These are phyloP conservation scores for Phellinidium pouzarii DNA, from an alignment of 1,284 basidiomycete species.

Conservation along the genomic window DNA sequence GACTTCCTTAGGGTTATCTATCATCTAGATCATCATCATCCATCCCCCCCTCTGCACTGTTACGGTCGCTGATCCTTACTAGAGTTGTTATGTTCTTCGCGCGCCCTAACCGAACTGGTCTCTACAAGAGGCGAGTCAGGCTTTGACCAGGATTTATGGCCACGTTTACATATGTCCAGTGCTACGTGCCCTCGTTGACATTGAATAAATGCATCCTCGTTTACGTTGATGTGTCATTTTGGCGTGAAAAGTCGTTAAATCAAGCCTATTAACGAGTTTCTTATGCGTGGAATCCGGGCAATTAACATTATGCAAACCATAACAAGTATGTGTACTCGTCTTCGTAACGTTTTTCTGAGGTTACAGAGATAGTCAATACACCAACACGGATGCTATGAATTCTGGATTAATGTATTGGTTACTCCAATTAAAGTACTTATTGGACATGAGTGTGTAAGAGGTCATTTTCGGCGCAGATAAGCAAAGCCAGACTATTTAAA, in stretches of 20 bases:
- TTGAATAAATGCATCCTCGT: not conserved
- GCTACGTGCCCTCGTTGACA: not conserved
- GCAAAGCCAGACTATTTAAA: no score
- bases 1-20: not conserved
- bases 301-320: no score
- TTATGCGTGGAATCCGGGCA: not conserved
- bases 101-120: not conserved
- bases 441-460: not conserved
- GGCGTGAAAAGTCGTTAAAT: not conserved
- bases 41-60: not conserved
- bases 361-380: not conserved
- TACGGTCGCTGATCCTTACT: not conserved
- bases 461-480: not conserved
- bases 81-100: not conserved
- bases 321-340: no score
- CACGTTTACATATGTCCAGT: not conserved
- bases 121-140: not conserved
- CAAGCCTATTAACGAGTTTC: not conserved
- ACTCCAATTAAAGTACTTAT: not conserved
- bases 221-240: not conserved
- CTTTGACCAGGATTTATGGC: not conserved
- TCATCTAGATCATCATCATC: not conserved
- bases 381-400: not conserved
- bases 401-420: not conserved
- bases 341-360: no score